Evolutionary conservation across 2,329 filamentous ascomycete genomes (phyloP), one percentile per base, ranked within the genome.

Genomic region (Fusarium tanahbumbuense): DNA sequence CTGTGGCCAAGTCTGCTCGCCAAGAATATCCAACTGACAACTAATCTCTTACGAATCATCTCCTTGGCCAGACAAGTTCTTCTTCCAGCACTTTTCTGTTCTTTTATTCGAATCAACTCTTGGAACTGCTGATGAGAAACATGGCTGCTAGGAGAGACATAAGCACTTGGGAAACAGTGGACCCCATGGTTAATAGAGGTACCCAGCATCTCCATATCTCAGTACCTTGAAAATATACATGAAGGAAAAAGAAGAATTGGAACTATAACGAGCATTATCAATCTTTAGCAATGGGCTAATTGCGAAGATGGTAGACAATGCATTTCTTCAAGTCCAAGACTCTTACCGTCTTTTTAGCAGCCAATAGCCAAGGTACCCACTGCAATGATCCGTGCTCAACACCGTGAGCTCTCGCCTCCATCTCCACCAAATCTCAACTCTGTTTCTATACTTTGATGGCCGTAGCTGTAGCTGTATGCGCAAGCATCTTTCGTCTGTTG

Each of bases 281-380:
- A 52, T 42, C 25, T 11, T 18, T 7, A 28, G 1, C 8, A 44
- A 44, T 16, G 6, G n/a, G 18, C 15, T 9, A 28, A 28, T 22
- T 42, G 6, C 10, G 16, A 41, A 27, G 11, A 7, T 42, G 11
- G n/a, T 20, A 27, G 30, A 13, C 27, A n/a, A 8, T 16, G 13
- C 15, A 16, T 40, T 52, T 40, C 23, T 41, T 25, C 6, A 42
- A 25, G 9, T 42, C 20, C 34, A 41, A n/a, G 40, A 13, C 30
- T 49, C 53, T 56, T 56, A 56, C 53, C 53, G 53, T 56, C 53
- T 56, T 56, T 56, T 56, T 42, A 34, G 23, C 41, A 25, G 23
- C 23, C 23, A 40, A 34, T 56, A 15, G n/a, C 12, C 49, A 6
- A 53, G 37, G 34, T 42, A 34, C 34, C 49, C 49, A 53, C 49